Percentiles rank a stretch among this genome's conserved stretches.
Conservation (phyloP, 2,329 filamentous ascomycete genomes). For the Graphilbum sp. region DNA sequence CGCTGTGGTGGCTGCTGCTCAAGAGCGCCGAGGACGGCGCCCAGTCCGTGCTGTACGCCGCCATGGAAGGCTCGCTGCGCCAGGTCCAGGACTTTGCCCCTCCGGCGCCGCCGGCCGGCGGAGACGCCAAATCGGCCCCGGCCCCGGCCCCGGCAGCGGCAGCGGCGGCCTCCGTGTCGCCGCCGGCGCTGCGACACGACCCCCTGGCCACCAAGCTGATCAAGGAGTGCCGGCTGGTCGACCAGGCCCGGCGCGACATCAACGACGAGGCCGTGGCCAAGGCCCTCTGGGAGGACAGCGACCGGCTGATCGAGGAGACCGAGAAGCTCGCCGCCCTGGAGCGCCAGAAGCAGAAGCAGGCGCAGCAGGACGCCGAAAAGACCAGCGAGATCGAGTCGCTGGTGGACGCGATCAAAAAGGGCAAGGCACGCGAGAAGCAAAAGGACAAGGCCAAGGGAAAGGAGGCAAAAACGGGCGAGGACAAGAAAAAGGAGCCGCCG, state of each 20-base stretch:
- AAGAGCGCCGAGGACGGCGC: constrained; percentile 74
- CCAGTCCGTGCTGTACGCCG: constrained; percentile 71
- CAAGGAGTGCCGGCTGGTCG: constrained; percentile 74
- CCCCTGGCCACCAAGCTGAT: constrained; percentile 35
- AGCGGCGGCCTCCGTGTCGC: constrained; percentile 12
- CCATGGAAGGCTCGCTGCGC: constrained; percentile 62
- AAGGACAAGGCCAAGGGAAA: constrained; percentile 1
- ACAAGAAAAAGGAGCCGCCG: neutral
- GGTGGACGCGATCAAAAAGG: constrained; percentile 28
- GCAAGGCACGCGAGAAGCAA: constrained; percentile 19
- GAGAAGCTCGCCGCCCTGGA: constrained; percentile 60
- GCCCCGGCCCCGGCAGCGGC: neutral
- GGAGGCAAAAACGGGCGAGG: neutral
- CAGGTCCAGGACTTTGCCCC: constrained; percentile 21
- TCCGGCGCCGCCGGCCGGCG: neutral
- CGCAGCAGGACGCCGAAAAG: constrained; percentile 17
- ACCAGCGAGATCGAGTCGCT: constrained; percentile 21
- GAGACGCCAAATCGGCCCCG: neutral
- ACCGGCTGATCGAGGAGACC: constrained; percentile 62
- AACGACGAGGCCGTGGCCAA: constrained; percentile 66
- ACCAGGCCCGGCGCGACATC: constrained; percentile 56
- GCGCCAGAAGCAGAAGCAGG: constrained; percentile 18
- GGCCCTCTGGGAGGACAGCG: constrained; percentile 78
- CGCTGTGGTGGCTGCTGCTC: constrained; percentile 71
- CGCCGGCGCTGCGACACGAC: constrained; percentile 33